These are phyloP conservation scores for Trapa bicornis DNA, from an alignment of 345 rosid species.

Conservation along the genomic window DNA sequence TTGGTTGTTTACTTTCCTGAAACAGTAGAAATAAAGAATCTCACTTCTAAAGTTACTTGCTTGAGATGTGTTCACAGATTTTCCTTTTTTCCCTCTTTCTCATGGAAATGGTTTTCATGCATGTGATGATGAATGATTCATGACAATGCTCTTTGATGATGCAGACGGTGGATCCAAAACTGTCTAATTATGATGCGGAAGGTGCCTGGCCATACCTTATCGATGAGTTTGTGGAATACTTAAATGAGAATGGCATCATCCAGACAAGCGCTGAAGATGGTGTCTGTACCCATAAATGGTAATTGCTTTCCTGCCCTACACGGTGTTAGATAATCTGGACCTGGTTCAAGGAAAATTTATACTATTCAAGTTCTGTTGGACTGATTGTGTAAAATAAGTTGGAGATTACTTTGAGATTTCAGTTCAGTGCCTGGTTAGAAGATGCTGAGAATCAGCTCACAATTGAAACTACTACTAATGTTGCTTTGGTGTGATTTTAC, in stretches of 20 bases:
- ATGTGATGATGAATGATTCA: not conserved
- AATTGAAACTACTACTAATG: too few relatives aligned
- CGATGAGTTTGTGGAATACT: conserved; percentile 88
- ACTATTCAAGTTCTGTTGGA: not conserved
- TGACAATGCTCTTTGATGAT: not conserved
- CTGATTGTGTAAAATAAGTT: too few relatives aligned
- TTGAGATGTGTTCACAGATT: not conserved
- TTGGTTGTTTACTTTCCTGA: not conserved
- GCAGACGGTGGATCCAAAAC: conserved; percentile 55
- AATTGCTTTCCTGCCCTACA: not conserved
- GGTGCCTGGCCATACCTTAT: conserved; percentile 99
- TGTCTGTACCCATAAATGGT: conserved; percentile 13
- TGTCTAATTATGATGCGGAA: conserved; percentile 78
- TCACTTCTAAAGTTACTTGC: not conserved
- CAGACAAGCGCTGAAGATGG: conserved; percentile 20
- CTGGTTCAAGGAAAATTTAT: not conserved
- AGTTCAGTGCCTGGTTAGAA: too few relatives aligned
- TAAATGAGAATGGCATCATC: conserved; percentile 49
- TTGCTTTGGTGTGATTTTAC: too few relatives aligned
- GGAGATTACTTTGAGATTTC: too few relatives aligned
- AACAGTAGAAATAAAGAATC: not conserved
- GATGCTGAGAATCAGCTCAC: too few relatives aligned
- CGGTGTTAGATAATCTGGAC: not conserved
- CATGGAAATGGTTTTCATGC: not conserved
- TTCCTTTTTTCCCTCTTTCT: too few relatives aligned